Conservation (phyloP, 2,329 filamentous ascomycete species). For the Didymella lethalis region DNA sequence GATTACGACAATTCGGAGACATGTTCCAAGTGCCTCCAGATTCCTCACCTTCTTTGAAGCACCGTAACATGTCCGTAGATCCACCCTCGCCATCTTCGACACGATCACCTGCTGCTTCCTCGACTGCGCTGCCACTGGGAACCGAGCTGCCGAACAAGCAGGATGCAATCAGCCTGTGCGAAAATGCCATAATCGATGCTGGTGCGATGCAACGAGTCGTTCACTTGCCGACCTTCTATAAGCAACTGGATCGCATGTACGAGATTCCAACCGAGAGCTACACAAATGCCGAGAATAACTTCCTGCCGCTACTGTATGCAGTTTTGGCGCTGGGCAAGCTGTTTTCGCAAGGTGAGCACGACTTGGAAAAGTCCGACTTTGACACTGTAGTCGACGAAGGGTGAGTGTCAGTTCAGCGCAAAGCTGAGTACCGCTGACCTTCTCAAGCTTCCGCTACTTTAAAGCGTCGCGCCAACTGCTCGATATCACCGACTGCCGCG, state of each 20-base stretch:
- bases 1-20: conserved; percentile 86
- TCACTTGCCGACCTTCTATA: conserved; percentile 82
- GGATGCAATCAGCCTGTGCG: conserved; percentile 64
- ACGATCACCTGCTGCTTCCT: conserved; percentile 67
- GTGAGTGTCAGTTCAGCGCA: conserved; percentile 30
- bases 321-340: conserved; percentile 58
- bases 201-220: conserved; percentile 74
- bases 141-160: conserved; percentile 72
- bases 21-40: conserved; percentile 72
- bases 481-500: conserved; percentile 62
- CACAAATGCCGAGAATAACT: conserved; percentile 56
- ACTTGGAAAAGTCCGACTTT: conserved; percentile 52
- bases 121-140: conserved; percentile 44
- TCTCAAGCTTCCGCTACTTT: conserved; percentile 57
- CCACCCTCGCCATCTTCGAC: conserved; percentile 75
- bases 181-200: conserved; percentile 68
- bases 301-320: conserved; percentile 59
- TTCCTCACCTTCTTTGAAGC: conserved; percentile 64
- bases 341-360: conserved; percentile 53
- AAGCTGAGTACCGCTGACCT: conserved; percentile 24
- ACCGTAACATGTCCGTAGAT: conserved; percentile 62
- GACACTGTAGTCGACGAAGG: conserved; percentile 59
- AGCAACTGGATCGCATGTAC: conserved; percentile 79
- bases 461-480: conserved; percentile 58
- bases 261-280: conserved; percentile 64